phyloP scores from a whole-genome alignment of 495 filamentous ascomycete genomes.

The Aspergillus homomorphus region DNA sequence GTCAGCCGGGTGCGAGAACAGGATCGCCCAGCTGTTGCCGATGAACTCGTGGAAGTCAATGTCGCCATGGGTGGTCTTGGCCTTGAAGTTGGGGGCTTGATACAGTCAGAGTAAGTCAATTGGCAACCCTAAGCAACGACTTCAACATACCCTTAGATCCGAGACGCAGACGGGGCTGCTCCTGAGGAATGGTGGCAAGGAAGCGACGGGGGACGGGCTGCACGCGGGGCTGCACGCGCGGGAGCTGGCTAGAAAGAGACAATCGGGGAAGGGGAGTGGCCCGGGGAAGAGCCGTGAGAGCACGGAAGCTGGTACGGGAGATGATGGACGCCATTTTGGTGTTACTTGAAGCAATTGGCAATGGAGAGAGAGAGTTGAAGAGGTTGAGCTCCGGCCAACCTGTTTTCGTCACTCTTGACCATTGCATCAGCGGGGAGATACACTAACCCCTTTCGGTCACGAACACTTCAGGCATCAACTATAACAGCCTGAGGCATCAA shows the following conservation, averaged over 20 bases:
- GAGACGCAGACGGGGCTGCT: constrained; percentile 61
- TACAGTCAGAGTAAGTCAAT: not conserved
- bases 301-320: constrained; percentile 27
- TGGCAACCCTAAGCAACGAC: not conserved
- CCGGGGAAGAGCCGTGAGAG: constrained; percentile 26
- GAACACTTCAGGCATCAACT: not conserved
- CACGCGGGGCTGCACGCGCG: constrained; percentile 22
- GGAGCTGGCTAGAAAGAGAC: constrained; percentile 14
- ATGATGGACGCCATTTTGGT: constrained; percentile 30
- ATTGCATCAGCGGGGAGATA: not conserved
- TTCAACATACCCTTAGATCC: constrained; percentile 45
- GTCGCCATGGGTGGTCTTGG: constrained; percentile 62
- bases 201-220: constrained; percentile 35
- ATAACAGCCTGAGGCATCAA: not conserved
- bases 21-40: constrained; percentile 58
- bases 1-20: constrained; percentile 69
- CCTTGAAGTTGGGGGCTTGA: constrained; percentile 61
- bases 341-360: not conserved
- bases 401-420: not conserved
- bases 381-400: not conserved
- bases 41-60: constrained; percentile 64
- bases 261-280: constrained; percentile 23
- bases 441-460: not conserved
- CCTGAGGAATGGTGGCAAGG: constrained; percentile 28
- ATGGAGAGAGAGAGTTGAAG: not conserved